phyloP scores from a whole-genome alignment of 1,284 basidiomycete species.

The Leccinum subspadiceum region DNA sequence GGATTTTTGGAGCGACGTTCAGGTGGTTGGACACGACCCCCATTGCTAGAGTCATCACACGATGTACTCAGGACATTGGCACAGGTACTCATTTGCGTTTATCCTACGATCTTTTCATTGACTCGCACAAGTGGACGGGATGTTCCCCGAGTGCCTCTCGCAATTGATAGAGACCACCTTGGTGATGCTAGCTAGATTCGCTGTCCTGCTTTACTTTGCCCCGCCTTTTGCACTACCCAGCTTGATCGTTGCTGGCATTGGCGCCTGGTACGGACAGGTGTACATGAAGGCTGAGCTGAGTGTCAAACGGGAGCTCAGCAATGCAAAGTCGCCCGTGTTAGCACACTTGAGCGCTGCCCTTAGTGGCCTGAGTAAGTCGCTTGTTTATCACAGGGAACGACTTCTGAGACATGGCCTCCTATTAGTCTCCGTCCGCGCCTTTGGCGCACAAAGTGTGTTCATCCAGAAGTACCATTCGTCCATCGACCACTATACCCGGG shows the following conservation, averaged over 20 bases:
- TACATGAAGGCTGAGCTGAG: slow-evolving; percentile 44
- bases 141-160: neutral
- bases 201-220: slow-evolving; percentile 42
- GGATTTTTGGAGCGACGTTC: slow-evolving; percentile 56
- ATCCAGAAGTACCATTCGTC: slow-evolving; percentile 42
- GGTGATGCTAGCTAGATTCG: slow-evolving; percentile 39
- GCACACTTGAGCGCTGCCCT: slow-evolving; percentile 42
- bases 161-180: neutral
- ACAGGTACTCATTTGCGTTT: slow-evolving; percentile 5
- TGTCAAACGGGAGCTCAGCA: slow-evolving; percentile 46
- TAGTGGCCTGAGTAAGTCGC: slow-evolving; percentile 52
- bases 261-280: slow-evolving; percentile 43
- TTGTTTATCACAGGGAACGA: neutral
- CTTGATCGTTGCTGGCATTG: slow-evolving; percentile 39
- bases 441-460: slow-evolving; percentile 50
- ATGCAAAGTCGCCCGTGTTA: slow-evolving; percentile 43
- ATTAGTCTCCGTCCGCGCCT: slow-evolving; percentile 61
- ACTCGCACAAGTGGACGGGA: slow-evolving; percentile 11
- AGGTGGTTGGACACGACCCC: slow-evolving; percentile 49
- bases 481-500: slow-evolving; percentile 49
- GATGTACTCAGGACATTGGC: slow-evolving; percentile 25
- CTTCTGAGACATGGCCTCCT: neutral
- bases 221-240: slow-evolving; percentile 39
- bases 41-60: slow-evolving; percentile 14
- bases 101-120: slow-evolving; percentile 8